These are phyloP conservation scores for Gynandropsis gynandra DNA, from an alignment of 345 rosid species.

Conservation along the genomic window DNA sequence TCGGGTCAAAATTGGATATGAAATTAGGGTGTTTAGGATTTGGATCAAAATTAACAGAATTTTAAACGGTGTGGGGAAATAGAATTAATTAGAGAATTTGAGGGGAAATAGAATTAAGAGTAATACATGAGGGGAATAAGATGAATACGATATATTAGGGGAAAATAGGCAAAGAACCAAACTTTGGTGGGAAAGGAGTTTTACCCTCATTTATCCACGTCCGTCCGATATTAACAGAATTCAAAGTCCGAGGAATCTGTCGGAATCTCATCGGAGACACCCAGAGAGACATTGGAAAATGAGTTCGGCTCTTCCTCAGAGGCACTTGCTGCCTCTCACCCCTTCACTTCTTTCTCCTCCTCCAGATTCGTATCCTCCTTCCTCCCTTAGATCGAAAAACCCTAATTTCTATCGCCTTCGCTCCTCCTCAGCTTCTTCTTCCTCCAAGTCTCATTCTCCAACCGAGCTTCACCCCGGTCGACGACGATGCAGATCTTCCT, in stretches of 20 bases:
- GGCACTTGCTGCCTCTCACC: slow-evolving; percentile 37
- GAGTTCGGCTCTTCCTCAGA: slow-evolving; percentile 37
- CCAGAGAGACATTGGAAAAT: slow-evolving; percentile 19
- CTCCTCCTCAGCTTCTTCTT: slow-evolving; percentile 13
- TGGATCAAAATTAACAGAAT: too few relatives aligned
- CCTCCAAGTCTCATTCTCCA: not conserved
- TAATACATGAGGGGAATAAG: too few relatives aligned
- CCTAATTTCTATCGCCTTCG: slow-evolving; percentile 25
- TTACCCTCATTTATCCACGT: too few relatives aligned
- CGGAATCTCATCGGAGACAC: not conserved
- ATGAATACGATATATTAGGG: too few relatives aligned
- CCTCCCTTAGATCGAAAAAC: slow-evolving; percentile 30
- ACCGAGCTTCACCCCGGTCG: not conserved
- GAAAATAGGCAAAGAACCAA: too few relatives aligned
- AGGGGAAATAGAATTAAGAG: too few relatives aligned
- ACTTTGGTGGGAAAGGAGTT: too few relatives aligned
- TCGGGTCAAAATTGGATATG: too few relatives aligned
- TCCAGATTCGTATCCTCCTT: slow-evolving; percentile 21
- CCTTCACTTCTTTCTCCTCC: slow-evolving; percentile 12
- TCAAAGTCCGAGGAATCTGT: not conserved
- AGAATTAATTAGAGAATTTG: too few relatives aligned
- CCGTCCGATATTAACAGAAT: too few relatives aligned
- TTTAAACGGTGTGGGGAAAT: too few relatives aligned
- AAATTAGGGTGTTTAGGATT: too few relatives aligned
- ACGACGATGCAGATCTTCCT: slow-evolving; percentile 22